Base-by-base conservation (phyloP, 257 asterid genomes). In the Cruciata laevipes region DNA sequence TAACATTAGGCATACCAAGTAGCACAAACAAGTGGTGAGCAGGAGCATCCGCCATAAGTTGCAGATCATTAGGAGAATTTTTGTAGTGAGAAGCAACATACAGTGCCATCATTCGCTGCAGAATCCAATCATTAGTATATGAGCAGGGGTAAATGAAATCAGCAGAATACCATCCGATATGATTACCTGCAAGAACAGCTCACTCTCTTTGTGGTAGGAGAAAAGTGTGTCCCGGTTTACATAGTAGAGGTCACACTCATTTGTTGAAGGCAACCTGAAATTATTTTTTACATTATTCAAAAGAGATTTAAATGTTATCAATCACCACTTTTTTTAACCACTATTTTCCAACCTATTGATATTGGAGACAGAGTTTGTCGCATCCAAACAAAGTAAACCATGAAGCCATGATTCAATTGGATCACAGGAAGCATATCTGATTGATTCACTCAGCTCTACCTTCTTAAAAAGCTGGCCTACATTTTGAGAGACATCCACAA, bases 21-120 rank as follows among this genome's bases (percentile, higher is more conserved):
- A 93, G 82, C 78, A 90, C 99, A 87, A 93, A 93, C 85, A 93
- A 84, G 80, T 88, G 97, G 85, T 93, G 97, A 31, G 97, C 97
- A 3, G 99, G 99, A 79, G 97, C 97, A 88, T 93, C 99, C 53
- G 99, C 97, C 91, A 93, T 88, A 79, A 93, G 74, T 76, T 88
- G 99, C 74, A 93, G 73, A 83, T 90, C 97, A 79, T 90, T 86
- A 58, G 99, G 99, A 70, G 96, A 85, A 74, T 90, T 90, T 78
- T 90, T 93, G 83, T 88, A 93, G 83, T 93, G 99, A 74, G 99
- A 93, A 58, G 97, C 96, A 83, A 93, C 96, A 79, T 83, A 88
- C 18, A 93, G 88, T 71, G 97, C 95, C 99, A 93, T 93, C 97
- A 93, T 93, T 76, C 97, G 83, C 96, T 93, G 86, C 74, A 75